Percentiles rank a stretch among this genome's conserved stretches.
Conservation (phyloP, 2,329 filamentous ascomycete species). For the Hypoxylon sp. region DNA sequence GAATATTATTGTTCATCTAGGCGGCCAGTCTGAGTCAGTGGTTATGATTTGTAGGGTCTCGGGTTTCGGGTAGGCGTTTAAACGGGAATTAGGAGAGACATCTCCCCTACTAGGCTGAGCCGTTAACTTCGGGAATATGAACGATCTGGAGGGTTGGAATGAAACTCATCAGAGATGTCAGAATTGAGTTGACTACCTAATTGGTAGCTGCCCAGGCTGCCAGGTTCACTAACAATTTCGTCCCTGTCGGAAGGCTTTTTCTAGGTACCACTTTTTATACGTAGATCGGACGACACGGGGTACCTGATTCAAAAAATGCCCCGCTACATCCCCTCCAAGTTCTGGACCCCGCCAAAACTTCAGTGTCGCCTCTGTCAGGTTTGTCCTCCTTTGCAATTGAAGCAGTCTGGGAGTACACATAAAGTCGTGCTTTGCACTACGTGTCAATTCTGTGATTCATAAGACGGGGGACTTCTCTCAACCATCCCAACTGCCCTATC, state of each 20-base stretch:
- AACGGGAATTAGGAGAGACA: conserved; percentile 36
- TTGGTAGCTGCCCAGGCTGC: conserved; percentile 1
- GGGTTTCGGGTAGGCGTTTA: conserved; percentile 4
- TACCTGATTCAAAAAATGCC: not conserved
- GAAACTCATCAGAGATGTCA: not conserved
- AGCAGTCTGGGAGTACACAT: not conserved
- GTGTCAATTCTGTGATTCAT: conserved; percentile 6
- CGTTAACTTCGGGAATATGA: not conserved
- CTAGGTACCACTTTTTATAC: not conserved
- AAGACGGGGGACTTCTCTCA: not conserved
- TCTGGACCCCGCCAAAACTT: conserved; percentile 24
- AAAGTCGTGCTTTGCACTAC: conserved; percentile 5
- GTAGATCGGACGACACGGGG: not conserved
- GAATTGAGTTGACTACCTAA: not conserved
- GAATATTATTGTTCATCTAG: not conserved
- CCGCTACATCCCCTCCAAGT: conserved; percentile 9
- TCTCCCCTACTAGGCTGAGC: not conserved
- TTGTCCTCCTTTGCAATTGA: conserved; percentile 6
- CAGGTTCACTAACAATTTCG: not conserved
- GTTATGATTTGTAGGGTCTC: not conserved
- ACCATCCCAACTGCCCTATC: not conserved
- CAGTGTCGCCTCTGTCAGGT: conserved; percentile 6
- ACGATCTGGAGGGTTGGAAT: not conserved
- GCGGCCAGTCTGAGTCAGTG: not conserved
- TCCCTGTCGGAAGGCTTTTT: not conserved